These are phyloP conservation scores for Monilinia vaccinii-corymbosi DNA, from an alignment of 2,329 filamentous ascomycete genomes.

Conservation along the genomic window DNA sequence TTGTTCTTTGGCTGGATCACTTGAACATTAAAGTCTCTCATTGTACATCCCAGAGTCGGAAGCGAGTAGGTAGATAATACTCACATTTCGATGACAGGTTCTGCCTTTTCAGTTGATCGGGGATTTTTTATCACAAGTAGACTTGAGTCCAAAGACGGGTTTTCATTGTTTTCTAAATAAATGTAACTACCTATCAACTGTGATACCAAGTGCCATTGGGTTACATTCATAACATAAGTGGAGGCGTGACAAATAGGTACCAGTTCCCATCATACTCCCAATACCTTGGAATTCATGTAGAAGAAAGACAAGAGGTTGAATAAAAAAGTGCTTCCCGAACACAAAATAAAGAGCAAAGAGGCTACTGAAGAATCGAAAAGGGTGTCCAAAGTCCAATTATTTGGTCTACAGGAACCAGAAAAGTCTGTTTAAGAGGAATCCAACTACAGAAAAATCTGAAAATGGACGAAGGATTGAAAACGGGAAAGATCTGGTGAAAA, in stretches of 20 bases:
- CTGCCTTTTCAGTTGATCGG: neutral
- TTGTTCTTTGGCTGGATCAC: no score
- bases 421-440: neutral
- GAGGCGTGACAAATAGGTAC: neutral
- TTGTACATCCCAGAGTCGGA: neutral
- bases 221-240: neutral
- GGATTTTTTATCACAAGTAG: neutral
- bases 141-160: accelerated
- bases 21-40: no score
- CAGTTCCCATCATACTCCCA: accelerated
- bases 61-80: neutral
- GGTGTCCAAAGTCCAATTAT: neutral
- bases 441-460: neutral
- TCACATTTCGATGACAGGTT: neutral
- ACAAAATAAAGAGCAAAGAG: neutral
- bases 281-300: accelerated
- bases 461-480: neutral
- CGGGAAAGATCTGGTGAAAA: neutral
- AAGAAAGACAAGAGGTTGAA: neutral
- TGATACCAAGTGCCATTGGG: neutral
- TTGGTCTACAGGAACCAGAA: neutral
- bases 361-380: neutral
- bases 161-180: neutral
- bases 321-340: neutral
- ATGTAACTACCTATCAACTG: no score